phyloP scores from a whole-genome alignment of 257 asterid species.

The Fraxinus excelsior region DNA sequence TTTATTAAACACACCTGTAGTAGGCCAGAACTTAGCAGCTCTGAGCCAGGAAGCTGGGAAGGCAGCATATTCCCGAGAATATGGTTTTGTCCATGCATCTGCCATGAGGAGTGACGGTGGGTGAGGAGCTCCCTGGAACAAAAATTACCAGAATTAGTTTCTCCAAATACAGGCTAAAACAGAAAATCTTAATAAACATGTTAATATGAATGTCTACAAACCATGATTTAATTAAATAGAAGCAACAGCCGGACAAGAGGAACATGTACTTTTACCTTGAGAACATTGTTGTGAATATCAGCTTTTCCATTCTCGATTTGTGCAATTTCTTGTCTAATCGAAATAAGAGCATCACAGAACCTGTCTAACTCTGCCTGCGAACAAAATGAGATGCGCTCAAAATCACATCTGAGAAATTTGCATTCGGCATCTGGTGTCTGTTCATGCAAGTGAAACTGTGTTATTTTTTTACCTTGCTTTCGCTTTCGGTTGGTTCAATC shows the following conservation, averaged over 20 bases:
- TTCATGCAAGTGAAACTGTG: not conserved
- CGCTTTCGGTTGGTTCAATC: slow-evolving; percentile 98
- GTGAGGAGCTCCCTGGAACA: slow-evolving; percentile 92
- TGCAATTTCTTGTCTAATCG: slow-evolving; percentile 87
- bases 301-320: slow-evolving; percentile 86
- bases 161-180: slow-evolving; percentile 5
- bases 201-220: not conserved
- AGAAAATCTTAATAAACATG: not conserved
- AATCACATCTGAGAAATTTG: not conserved
- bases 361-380: slow-evolving; percentile 92
- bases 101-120: slow-evolving; percentile 98
- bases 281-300: slow-evolving; percentile 79
- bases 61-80: slow-evolving; percentile 95
- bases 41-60: slow-evolving; percentile 97
- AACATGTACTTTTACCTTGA: slow-evolving; percentile 58
- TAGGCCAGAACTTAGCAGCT: slow-evolving; percentile 95
- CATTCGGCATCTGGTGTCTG: not conserved
- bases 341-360: slow-evolving; percentile 91
- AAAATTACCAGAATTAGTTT: slow-evolving; percentile 22
- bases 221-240: not conserved
- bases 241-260: not conserved
- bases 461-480: slow-evolving; percentile 77
- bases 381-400: not conserved
- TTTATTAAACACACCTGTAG: slow-evolving; percentile 59
- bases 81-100: slow-evolving; percentile 89